Percentiles rank a stretch among this genome's conserved stretches.
Conservation (phyloP, 306 rosid species). For the Acacia crassicarpa region DNA sequence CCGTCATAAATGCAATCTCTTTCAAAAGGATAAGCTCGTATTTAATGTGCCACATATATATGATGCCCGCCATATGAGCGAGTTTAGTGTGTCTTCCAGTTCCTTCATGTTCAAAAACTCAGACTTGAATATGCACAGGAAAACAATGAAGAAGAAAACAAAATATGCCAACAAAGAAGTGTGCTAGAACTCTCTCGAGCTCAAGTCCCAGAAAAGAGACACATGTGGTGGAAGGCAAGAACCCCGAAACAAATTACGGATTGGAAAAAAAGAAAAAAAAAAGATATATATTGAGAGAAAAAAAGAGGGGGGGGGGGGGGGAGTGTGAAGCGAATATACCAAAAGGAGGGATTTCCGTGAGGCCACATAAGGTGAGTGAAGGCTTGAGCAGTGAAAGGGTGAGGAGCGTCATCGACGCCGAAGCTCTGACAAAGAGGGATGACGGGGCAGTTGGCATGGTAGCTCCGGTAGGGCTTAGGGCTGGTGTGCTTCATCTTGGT, state of each 20-base stretch:
- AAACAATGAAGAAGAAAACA: neutral
- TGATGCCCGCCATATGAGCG: neutral
- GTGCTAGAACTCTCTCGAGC: too few relatives aligned
- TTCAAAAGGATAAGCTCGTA: neutral
- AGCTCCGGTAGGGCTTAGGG: constrained; percentile 43
- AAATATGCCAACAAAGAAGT: too few relatives aligned
- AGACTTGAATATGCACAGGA: neutral
- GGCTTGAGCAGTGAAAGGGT: neutral
- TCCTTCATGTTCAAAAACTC: neutral
- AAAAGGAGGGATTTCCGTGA: constrained; percentile 44
- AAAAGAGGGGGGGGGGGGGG: too few relatives aligned
- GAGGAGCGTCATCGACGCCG: constrained; percentile 38
- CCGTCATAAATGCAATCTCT: neutral
- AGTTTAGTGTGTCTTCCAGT: neutral
- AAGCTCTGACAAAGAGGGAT: constrained; percentile 47
- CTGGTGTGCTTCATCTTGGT: constrained; percentile 38
- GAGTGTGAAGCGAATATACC: constrained; percentile 28
- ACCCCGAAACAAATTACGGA: too few relatives aligned
- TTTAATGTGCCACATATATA: neutral
- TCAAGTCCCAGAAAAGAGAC: too few relatives aligned
- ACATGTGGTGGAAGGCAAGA: too few relatives aligned
- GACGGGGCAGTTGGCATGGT: constrained; percentile 11
- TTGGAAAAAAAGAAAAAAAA: too few relatives aligned
- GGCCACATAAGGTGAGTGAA: constrained; percentile 66
- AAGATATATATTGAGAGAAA: too few relatives aligned